Percentiles rank a stretch among this genome's conserved stretches.
Evolutionary conservation across 202 grass and related monocot genomes (phyloP).

Genomic region (Sporobolus alterniflorus): DNA sequence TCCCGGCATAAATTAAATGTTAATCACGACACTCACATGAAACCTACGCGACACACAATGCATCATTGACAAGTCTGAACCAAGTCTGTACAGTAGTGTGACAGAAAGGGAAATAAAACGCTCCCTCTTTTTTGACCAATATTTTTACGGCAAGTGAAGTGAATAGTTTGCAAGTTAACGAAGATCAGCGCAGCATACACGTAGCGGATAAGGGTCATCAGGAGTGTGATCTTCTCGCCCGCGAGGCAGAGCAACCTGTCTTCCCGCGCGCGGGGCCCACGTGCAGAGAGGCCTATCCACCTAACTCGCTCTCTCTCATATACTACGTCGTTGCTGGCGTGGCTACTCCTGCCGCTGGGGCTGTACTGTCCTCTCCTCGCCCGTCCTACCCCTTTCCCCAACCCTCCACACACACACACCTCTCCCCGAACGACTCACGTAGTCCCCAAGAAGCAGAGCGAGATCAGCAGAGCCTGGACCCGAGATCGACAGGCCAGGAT

Average conservation of each 20-base stretch:
- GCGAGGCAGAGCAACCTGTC: background rate
- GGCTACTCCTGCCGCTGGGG: background rate
- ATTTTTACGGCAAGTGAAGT: no score
- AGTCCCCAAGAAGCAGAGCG: slow-evolving; percentile 45
- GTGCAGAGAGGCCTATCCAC: background rate
- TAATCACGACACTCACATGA: no score
- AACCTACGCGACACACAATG: no score
- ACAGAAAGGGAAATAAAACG: no score
- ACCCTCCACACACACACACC: background rate
- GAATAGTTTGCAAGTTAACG: no score
- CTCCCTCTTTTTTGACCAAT: no score
- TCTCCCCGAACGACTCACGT: slow-evolving; percentile 13
- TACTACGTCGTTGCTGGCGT: slow-evolving; percentile 5
- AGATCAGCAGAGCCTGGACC: background rate
- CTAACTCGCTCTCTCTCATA: background rate
- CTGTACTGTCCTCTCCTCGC: background rate
- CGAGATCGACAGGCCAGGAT: background rate
- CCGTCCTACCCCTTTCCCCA: background rate
- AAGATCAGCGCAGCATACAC: no score
- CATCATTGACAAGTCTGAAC: no score
- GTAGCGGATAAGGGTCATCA: background rate
- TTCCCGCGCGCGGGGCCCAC: background rate
- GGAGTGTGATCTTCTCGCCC: background rate
- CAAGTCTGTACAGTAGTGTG: no score
- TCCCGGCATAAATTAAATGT: no score